Conservation (phyloP, 768 basidiomycete genomes). For the Lentinula raphanica region DNA sequence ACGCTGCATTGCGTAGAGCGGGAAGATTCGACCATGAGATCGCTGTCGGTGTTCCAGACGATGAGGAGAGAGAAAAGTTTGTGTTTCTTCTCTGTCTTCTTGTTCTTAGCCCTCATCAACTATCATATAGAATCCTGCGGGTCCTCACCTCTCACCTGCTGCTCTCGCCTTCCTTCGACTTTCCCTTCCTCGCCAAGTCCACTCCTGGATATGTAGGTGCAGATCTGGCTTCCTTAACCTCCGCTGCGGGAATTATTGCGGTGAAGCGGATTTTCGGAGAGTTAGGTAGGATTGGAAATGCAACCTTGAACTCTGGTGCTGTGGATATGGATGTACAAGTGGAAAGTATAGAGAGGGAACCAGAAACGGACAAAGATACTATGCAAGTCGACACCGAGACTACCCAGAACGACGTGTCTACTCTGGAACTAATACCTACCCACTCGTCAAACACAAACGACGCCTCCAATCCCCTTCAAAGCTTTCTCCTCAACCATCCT, state of each 20-base stretch:
- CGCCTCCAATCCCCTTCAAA: conserved; percentile 85
- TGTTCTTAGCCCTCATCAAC: not conserved
- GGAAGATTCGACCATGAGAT: conserved; percentile 98
- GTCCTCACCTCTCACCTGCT: conserved; percentile 82
- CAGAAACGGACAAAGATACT: conserved; percentile 22
- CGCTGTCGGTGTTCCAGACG: conserved; percentile 94
- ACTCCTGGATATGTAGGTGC: conserved; percentile 98
- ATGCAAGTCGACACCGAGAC: conserved; percentile 40
- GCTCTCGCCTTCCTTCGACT: conserved; percentile 86
- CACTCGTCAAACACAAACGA: too few relatives aligned
- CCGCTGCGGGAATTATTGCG: conserved; percentile 92
- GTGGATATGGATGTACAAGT: too few relatives aligned
- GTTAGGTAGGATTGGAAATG: too few relatives aligned
- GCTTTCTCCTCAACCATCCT: conserved; percentile 87
- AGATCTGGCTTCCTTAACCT: conserved; percentile 83
- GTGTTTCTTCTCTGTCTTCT: conserved; percentile 20
- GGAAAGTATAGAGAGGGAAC: not conserved
- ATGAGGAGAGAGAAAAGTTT: conserved; percentile 89
- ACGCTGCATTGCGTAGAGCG: conserved; percentile 87
- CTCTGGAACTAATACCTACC: too few relatives aligned
- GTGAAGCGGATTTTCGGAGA: conserved; percentile 93
- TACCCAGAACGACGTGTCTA: too few relatives aligned
- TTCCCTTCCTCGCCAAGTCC: conserved; percentile 76
- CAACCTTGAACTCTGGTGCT: too few relatives aligned
- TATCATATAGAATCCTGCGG: conserved; percentile 66